A percentile compares a stretch with the other conserved stretches of the same genome.
phyloP scores from a whole-genome alignment of 179 eudicot species.

The Nepenthes alata region DNA sequence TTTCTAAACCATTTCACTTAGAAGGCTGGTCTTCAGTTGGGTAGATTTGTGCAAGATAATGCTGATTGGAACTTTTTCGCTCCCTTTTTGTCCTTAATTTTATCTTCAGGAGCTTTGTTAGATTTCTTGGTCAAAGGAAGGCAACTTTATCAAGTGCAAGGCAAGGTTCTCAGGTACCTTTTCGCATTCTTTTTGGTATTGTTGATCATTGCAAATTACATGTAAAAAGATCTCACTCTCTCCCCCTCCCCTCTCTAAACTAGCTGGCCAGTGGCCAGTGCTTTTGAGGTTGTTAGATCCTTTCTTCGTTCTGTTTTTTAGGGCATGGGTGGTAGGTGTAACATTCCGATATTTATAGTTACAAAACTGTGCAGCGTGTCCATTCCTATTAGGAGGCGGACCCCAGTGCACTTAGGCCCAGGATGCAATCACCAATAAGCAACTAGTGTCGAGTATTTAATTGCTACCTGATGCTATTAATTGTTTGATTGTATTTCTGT shows the following conservation, averaged over 20 bases:
- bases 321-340: too few relatives aligned
- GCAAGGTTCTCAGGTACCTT: constrained; percentile 71
- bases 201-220: background rate
- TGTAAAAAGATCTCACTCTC: background rate
- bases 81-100: background rate
- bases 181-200: background rate
- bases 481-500: too few relatives aligned
- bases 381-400: too few relatives aligned
- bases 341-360: too few relatives aligned
- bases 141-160: constrained; percentile 44
- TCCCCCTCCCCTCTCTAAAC: background rate
- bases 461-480: too few relatives aligned
- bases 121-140: constrained; percentile 67
- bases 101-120: constrained; percentile 62
- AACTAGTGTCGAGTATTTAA: too few relatives aligned
- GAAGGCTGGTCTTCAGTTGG: background rate
- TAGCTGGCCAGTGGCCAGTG: background rate
- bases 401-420: background rate
- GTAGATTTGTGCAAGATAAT: background rate
- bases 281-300: background rate
- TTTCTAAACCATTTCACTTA: background rate
- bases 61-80: constrained; percentile 1
- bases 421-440: too few relatives aligned
- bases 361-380: too few relatives aligned
- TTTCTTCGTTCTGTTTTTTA: too few relatives aligned